Evolutionary conservation across 2,329 filamentous ascomycete species (phyloP).

Genomic region (Ophiostoma perfectum): DNA sequence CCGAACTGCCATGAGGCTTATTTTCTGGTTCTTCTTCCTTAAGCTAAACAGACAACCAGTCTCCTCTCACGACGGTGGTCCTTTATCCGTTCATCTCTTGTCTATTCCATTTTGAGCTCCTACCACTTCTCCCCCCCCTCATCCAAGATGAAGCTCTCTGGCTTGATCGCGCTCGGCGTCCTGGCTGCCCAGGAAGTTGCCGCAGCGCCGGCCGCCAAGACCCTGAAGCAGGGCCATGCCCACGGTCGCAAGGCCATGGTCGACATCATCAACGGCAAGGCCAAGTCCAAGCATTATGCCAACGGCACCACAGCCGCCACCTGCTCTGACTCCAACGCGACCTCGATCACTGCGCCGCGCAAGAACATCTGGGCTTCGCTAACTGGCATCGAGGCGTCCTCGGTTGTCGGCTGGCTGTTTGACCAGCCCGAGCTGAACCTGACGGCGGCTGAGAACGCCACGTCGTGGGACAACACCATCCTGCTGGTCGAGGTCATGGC

Average conservation of each 20-base stretch:
- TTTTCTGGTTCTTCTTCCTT: background rate
- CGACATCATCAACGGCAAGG: conserved; percentile 28
- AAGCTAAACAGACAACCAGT: conserved; percentile 6
- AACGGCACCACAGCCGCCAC: conserved; percentile 16
- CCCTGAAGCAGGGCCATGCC: conserved; percentile 28
- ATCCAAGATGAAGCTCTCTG: conserved; percentile 5
- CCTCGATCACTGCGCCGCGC: conserved; percentile 36
- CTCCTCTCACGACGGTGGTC: conserved; percentile 5
- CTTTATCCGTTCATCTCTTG: background rate
- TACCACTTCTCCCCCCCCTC: too few relatives aligned
- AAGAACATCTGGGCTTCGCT: conserved; percentile 40
- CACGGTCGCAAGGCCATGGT: conserved; percentile 29
- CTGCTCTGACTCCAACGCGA: conserved; percentile 25
- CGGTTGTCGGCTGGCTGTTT: conserved; percentile 39
- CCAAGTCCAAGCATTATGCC: conserved; percentile 15
- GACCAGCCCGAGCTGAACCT: conserved; percentile 38
- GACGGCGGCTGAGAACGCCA: conserved; percentile 33
- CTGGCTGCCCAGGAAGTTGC: conserved; percentile 27
- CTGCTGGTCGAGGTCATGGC: conserved; percentile 37
- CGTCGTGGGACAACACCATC: conserved; percentile 36
- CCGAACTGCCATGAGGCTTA: background rate
- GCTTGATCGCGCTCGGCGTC: conserved; percentile 23
- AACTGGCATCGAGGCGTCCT: conserved; percentile 36
- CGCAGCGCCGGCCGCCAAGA: conserved; percentile 29
- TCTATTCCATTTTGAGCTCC: conserved; percentile 1